Evolutionary conservation across 2,329 filamentous ascomycete species (phyloP), one percentile per base, ranked within the genome.

Genomic region (Fusarium pseudoanthophilum): DNA sequence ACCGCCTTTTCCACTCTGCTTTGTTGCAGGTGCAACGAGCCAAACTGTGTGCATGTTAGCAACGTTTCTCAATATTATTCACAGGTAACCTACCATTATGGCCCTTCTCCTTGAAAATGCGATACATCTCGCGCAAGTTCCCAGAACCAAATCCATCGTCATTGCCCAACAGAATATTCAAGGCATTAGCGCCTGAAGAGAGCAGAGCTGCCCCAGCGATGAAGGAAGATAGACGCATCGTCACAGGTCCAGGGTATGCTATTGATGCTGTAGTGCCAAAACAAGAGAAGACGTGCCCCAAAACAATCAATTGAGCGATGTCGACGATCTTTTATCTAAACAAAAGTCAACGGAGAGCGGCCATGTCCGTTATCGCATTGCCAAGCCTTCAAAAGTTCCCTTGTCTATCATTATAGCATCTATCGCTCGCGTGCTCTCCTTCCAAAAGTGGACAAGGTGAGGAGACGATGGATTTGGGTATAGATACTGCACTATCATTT

Each of bases 81-180:
- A 7, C 13, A 14, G 18, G 9, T 13, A 14, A 1, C 40, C 4
- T 26, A 79, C 79, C 78, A 36, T 80, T 72, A 24, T 80, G 79
- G 1, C 78, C 77, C 21, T 76, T 73, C 7, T 75, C 71, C 28
- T 79, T 80, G 14, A 80, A 64, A 11, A 80, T 65, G 11, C 78
- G 78, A 43, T 80, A 80, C 15, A 75, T 63, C 59, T 80, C 78
- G 7, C 79, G 75, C 39, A 80, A 57, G 28, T 80, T 80, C 8
- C 63, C 77, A 5, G 79, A 80, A 8, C 75, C 78, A 7, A 80
- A 80, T 4, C 79, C 77, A 52, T 80, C 79, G 11, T 80, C 78
- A 39, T 80, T 80, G 20, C 76, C 79, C 1, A 80, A 46, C 18
- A 80, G 59, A 51, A 80, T 80, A 21, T 80, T 80, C 28, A 80